A percentile compares a stretch with the other conserved stretches of the same genome.
phyloP scores from a whole-genome alignment of 805 yeast species.

The Jamesozyma gamospora region DNA sequence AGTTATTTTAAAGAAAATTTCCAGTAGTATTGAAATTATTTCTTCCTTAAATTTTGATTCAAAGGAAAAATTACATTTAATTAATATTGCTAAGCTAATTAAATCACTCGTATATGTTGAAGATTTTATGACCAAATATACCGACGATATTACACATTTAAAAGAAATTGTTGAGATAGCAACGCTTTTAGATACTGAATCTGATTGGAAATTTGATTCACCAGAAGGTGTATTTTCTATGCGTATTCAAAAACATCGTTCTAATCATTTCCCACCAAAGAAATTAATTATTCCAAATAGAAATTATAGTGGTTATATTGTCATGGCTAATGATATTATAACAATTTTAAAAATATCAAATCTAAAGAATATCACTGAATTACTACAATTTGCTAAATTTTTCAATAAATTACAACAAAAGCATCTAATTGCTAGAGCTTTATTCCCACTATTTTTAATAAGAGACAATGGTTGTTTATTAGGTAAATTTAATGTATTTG shows the following conservation, averaged over 20 bases:
- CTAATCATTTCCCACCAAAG: conserved; percentile 40
- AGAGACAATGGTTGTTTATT: conserved; percentile 52
- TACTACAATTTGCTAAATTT: conserved; percentile 25
- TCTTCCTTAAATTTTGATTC: not conserved
- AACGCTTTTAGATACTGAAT: not conserved
- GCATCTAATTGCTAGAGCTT: conserved; percentile 46
- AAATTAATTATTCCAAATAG: conserved; percentile 25
- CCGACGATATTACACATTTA: conserved; percentile 9
- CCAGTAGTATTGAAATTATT: conserved; percentile 25
- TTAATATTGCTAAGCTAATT: conserved; percentile 22
- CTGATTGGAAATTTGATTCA: not conserved
- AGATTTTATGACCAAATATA: conserved; percentile 7
- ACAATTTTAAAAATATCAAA: conserved; percentile 28
- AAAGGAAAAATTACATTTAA: conserved; percentile 2
- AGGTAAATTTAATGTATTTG: conserved; percentile 37
- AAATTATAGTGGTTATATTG: conserved; percentile 21
- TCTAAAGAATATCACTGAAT: conserved; percentile 25
- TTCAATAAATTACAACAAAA: conserved; percentile 29
- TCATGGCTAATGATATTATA: conserved; percentile 32
- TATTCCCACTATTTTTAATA: conserved; percentile 50
- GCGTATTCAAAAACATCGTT: conserved; percentile 39
- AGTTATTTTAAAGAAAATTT: conserved; percentile 23
- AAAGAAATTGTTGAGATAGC: conserved; percentile 10
- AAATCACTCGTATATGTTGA: conserved; percentile 25
- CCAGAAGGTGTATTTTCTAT: conserved; percentile 34